A percentile compares a stretch with the other conserved stretches of the same genome.
Conservation (phyloP, 2,329 filamentous ascomycete genomes). For the Hymenoscyphus scutula region DNA sequence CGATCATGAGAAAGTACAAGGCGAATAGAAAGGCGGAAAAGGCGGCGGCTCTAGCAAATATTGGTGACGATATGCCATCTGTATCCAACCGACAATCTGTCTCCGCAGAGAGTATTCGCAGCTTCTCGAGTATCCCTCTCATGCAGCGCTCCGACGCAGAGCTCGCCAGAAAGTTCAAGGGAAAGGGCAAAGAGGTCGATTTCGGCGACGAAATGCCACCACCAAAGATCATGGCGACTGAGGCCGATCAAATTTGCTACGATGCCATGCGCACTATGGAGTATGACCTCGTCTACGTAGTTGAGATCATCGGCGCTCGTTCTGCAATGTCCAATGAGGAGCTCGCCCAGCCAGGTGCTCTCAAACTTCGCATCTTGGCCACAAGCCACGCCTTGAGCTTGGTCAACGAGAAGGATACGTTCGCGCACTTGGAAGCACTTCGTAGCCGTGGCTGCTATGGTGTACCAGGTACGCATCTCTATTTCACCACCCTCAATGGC, state of each 20-base stretch:
- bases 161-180: not conserved
- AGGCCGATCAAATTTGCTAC: conserved; percentile 21
- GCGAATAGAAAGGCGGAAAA: not conserved
- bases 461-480: conserved; percentile 10
- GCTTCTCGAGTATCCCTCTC: too few relatives aligned
- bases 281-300: conserved; percentile 35
- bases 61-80: too few relatives aligned
- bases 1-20: not conserved
- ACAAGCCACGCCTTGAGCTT: conserved; percentile 29
- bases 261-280: conserved; percentile 29
- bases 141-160: too few relatives aligned
- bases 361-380: conserved; percentile 30
- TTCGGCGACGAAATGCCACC: not conserved
- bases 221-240: not conserved
- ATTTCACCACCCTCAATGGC: not conserved
- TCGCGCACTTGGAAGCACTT: conserved; percentile 30
- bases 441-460: conserved; percentile 17
- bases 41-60: too few relatives aligned
- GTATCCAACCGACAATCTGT: too few relatives aligned
- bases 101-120: too few relatives aligned
- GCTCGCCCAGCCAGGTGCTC: conserved; percentile 18
- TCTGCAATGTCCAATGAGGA: conserved; percentile 24
- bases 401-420: conserved; percentile 23
- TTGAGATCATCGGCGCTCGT: conserved; percentile 20
- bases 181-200: not conserved